Conservation (phyloP, 768 basidiomycete species). For the Podaxis sp. region DNA sequence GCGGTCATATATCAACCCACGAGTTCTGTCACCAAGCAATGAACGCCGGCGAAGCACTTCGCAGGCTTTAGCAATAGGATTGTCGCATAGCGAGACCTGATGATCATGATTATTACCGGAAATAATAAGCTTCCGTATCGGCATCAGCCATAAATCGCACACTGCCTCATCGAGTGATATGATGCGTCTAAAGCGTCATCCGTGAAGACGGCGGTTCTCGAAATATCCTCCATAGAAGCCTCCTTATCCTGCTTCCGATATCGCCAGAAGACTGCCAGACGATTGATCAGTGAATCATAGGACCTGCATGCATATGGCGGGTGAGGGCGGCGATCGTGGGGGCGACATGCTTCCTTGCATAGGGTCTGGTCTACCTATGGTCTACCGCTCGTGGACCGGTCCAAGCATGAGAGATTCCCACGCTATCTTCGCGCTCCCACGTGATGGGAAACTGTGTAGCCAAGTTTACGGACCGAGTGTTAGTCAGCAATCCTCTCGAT, state of each 20-base stretch:
- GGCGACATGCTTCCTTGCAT: not conserved
- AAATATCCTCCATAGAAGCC: slow-evolving; percentile 4
- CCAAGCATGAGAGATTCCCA: not conserved
- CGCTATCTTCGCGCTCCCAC: not conserved
- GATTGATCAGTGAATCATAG: slow-evolving; percentile 5
- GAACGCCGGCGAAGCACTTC: not conserved
- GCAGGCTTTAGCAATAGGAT: not conserved
- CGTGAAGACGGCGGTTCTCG: not conserved
- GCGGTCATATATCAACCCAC: not conserved
- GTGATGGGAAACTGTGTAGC: slow-evolving; percentile 12
- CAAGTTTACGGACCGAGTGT: not conserved
- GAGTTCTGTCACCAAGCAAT: not conserved
- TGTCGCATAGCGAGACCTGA: not conserved
- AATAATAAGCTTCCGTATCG: slow-evolving; percentile 1
- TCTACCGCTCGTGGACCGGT: not conserved
- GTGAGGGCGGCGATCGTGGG: not conserved
- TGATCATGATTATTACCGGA: not conserved
- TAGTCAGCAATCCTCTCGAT: slow-evolving; percentile 9
- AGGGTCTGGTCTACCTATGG: not conserved
- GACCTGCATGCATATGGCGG: slow-evolving; percentile 2
- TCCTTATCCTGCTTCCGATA: not conserved
- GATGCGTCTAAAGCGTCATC: slow-evolving; percentile 1
- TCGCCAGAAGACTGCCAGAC: not conserved
- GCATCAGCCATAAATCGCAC: not conserved
- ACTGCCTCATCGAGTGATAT: not conserved